A percentile compares a stretch with the other conserved stretches of the same genome.
Evolutionary conservation across 371 early-diverging fungal genomes (phyloP).

Genomic region (Coemansia linderi): DNA sequence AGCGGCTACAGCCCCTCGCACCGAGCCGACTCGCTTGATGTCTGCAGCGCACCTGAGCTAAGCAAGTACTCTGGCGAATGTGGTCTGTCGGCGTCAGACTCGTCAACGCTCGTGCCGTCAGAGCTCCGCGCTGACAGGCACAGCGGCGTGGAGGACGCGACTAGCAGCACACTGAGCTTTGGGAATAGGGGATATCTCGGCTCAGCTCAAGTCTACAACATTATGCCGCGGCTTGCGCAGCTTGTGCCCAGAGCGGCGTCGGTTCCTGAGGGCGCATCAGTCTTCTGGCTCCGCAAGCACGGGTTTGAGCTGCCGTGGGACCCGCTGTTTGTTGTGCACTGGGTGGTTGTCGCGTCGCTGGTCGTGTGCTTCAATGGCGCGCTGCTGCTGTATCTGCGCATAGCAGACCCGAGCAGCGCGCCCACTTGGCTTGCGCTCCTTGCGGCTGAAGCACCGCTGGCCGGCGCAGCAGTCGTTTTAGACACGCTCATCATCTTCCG

Average conservation of each 20-base stretch:
- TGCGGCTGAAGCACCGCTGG: constrained; percentile 7
- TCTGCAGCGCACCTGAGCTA: background rate
- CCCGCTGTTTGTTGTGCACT: constrained; percentile 59
- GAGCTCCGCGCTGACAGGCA: constrained; percentile 13
- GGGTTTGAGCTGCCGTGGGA: constrained; percentile 66
- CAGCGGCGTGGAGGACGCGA: background rate
- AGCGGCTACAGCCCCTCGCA: background rate
- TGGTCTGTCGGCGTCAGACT: constrained; percentile 27
- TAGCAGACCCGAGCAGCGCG: background rate
- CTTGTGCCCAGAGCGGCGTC: constrained; percentile 23
- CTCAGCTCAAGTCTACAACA: background rate
- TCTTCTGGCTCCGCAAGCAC: constrained; percentile 56
- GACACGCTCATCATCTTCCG: constrained; percentile 18
- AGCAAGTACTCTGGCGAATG: constrained; percentile 34
- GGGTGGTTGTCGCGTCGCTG: constrained; percentile 54
- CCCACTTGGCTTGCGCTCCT: constrained; percentile 21
- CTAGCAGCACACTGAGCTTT: background rate
- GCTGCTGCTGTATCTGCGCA: constrained; percentile 23
- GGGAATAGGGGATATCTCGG: constrained; percentile 1
- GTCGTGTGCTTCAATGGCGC: constrained; percentile 44
- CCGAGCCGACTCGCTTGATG: background rate
- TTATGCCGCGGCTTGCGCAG: constrained; percentile 13
- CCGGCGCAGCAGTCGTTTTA: constrained; percentile 13
- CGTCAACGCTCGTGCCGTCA: constrained; percentile 27
- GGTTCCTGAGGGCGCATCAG: constrained; percentile 30